phyloP scores from a whole-genome alignment of 2,329 filamentous ascomycete genomes.

The Thermomyces lanuginosus region DNA sequence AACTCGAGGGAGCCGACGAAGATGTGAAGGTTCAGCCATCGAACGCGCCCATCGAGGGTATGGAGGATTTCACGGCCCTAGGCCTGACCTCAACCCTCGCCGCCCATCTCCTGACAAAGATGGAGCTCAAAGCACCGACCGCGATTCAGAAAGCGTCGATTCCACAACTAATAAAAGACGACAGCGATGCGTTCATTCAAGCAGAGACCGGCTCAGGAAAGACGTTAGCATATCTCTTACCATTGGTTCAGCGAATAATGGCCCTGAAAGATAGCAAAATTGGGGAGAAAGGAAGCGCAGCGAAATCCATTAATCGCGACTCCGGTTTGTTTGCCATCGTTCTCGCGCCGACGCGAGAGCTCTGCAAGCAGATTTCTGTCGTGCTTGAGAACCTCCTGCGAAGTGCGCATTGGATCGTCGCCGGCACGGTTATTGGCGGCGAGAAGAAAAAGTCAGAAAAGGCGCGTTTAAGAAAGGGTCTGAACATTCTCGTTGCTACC shows the following conservation, averaged over 20 bases:
- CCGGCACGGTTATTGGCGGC: slow-evolving; percentile 63
- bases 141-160: slow-evolving; percentile 88
- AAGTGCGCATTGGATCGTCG: slow-evolving; percentile 88
- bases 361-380: slow-evolving; percentile 82
- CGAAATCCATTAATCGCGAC: slow-evolving; percentile 62
- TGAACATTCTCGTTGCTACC: slow-evolving; percentile 91
- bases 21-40: slow-evolving; percentile 51
- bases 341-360: slow-evolving; percentile 80
- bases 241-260: slow-evolving; percentile 77
- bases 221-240: slow-evolving; percentile 86
- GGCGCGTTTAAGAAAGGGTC: slow-evolving; percentile 76
- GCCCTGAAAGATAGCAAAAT: slow-evolving; percentile 39
- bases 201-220: slow-evolving; percentile 96
- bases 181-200: slow-evolving; percentile 87
- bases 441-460: slow-evolving; percentile 73
- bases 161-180: slow-evolving; percentile 58
- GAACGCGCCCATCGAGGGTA: slow-evolving; percentile 74
- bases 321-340: slow-evolving; percentile 87
- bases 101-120: slow-evolving; percentile 65
- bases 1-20: slow-evolving; percentile 28
- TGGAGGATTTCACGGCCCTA: slow-evolving; percentile 71
- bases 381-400: slow-evolving; percentile 73
- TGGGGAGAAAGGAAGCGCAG: slow-evolving; percentile 15
- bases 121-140: slow-evolving; percentile 78
- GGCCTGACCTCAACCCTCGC: slow-evolving; percentile 69